Percentiles rank a stretch among this genome's conserved stretches.
Evolutionary conservation across 257 asterid species (phyloP).

Genomic region (Capsicum baccatum): DNA sequence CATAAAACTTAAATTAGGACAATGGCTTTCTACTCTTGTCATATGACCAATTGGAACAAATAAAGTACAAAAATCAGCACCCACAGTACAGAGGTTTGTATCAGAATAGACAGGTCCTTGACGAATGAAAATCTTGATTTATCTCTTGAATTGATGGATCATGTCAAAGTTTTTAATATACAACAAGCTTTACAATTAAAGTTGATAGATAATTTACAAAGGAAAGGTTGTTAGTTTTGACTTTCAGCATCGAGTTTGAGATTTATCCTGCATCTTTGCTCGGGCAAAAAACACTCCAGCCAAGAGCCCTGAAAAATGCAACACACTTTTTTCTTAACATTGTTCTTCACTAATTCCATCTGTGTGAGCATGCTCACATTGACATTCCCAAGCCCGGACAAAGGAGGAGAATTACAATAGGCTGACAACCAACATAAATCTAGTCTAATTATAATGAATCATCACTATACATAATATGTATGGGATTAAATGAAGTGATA

Average conservation of each 20-base stretch:
- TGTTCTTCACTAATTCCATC: not conserved
- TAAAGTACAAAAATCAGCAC: not conserved
- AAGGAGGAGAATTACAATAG: not conserved
- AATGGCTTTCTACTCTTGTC: not conserved
- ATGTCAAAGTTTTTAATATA: not conserved
- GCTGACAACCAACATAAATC: not conserved
- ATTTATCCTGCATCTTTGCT: constrained; percentile 75
- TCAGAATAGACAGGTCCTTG: not conserved
- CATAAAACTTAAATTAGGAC: not conserved
- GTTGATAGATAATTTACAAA: not conserved
- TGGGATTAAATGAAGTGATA: not conserved
- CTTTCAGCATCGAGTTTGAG: constrained; percentile 39
- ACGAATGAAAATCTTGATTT: constrained; percentile 4
- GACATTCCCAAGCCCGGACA: not conserved
- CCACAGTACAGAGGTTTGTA: not conserved
- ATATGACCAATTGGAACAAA: not conserved
- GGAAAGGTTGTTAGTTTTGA: not conserved
- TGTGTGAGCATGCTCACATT: too few relatives aligned
- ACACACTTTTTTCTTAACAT: constrained; percentile 24
- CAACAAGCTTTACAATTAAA: constrained; percentile 13
- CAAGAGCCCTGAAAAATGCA: constrained; percentile 58
- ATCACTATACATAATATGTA: not conserved
- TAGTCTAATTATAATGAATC: too few relatives aligned
- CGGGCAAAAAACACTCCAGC: constrained; percentile 91
- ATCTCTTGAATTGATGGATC: constrained; percentile 5